Evolutionary conservation across 352 stramenopile genomes (phyloP), one percentile per base, ranked within the genome.

Genomic region (Phytophthora melonis): DNA sequence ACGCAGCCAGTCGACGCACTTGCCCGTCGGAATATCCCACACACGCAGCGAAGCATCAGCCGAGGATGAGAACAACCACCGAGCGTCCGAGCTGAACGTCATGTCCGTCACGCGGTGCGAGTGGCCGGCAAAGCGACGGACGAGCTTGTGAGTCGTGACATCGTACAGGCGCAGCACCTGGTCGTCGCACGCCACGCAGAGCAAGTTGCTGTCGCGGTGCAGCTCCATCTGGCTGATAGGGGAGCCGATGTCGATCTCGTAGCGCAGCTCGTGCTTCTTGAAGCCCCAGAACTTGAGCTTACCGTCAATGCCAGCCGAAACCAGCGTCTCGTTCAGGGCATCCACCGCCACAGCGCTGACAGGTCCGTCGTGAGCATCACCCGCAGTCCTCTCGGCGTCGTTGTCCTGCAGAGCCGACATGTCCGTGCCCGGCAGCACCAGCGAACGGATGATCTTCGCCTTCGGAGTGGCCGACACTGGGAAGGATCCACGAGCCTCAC

Each of bases 11-110:
- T 99, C 96, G 49, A 99, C 84, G 69, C 95, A 99, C 52, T 97
- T 93, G 66, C 94, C 95, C 25, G 96, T 98, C 7, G 97, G 93
- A 32, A 99, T 84, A 84, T 99, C 97, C 91, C 91, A 99, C 27
- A 99, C 90, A 41, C 95, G 92, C 62, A 96, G 53, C 21, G 92
- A 97, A 2, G 92, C 89, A 76, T 99, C 96, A 30, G 89, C 78
- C 74, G 82, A 87, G 58, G 96, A 87, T 8, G 88, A 94, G 47
- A 96, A 90, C 5, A 98, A 74, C 84, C 94, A 97, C 3, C 94
- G 90, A 34, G 90, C 93, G 75, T 98, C 94, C 0, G 78, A 78
- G 63, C 89, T 97, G 65, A 98, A 98, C 57, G 80, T 85, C 69
- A 98, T 81, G 71, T 98, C 94, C 25, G 89, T 97, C 56, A 98